A percentile compares a stretch with the other conserved stretches of the same genome.
Conservation (phyloP, 805 yeast genomes). For the Candida silvatica region DNA sequence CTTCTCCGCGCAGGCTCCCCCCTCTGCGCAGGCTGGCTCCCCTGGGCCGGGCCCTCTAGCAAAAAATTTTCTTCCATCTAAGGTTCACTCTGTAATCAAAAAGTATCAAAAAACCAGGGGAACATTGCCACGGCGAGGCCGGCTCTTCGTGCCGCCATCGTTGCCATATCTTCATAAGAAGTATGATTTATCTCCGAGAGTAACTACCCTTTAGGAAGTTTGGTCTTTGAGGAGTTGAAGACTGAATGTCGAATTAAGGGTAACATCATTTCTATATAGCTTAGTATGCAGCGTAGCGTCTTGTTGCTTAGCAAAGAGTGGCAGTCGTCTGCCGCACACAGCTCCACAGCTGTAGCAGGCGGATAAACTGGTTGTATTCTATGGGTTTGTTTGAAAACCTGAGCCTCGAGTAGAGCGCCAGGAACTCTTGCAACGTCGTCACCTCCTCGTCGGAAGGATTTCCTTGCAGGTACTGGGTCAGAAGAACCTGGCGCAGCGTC, state of each 20-base stretch:
- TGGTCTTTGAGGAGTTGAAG: constrained; percentile 43
- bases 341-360: constrained; percentile 41
- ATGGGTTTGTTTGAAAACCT: constrained; percentile 60
- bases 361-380: constrained; percentile 47
- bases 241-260: constrained; percentile 52
- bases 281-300: neutral
- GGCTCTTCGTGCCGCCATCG: constrained; percentile 55
- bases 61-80: neutral
- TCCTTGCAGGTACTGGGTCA: constrained; percentile 15
- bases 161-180: constrained; percentile 40
- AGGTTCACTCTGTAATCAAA: constrained; percentile 37
- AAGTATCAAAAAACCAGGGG: constrained; percentile 38
- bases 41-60: too few relatives aligned
- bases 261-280: constrained; percentile 8
- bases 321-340: constrained; percentile 4
- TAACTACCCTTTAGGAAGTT: constrained; percentile 53
- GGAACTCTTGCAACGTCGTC: constrained; percentile 22
- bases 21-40: too few relatives aligned
- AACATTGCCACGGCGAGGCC: constrained; percentile 63
- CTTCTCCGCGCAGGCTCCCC: too few relatives aligned
- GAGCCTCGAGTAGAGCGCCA: constrained; percentile 54
- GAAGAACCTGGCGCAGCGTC: constrained; percentile 21
- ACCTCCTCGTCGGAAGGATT: constrained; percentile 4
- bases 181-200: constrained; percentile 43
- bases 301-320: neutral